Evolutionary conservation across 2,329 filamentous ascomycete species (phyloP).

Genomic region (Hymenoscyphus linearis): DNA sequence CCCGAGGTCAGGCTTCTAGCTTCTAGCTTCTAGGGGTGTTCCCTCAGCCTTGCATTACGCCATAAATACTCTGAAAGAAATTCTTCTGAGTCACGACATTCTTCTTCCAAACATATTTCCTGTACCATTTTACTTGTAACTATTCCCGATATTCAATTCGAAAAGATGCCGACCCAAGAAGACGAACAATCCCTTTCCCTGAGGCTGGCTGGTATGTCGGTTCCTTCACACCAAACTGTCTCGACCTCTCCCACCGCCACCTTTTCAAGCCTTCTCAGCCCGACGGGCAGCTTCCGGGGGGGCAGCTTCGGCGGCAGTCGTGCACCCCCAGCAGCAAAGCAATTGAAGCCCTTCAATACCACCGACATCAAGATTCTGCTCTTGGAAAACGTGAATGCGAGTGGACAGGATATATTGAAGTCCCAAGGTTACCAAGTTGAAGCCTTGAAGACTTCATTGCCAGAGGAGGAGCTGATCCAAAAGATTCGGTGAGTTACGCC

Average conservation of each 20-base stretch:
- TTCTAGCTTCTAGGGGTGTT: too few relatives aligned
- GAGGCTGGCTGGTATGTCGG: conserved; percentile 35
- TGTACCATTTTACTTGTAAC: background rate
- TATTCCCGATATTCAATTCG: background rate
- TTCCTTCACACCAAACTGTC: conserved; percentile 58
- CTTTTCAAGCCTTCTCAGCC: conserved; percentile 66
- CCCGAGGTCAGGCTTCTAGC: background rate
- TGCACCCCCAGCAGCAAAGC: conserved; percentile 53
- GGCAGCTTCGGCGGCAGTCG: conserved; percentile 48
- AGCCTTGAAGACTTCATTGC: conserved; percentile 78
- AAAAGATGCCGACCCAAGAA: conserved; percentile 32
- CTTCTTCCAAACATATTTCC: conserved; percentile 1
- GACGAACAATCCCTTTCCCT: conserved; percentile 43
- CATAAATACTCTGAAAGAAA: conserved; percentile 1
- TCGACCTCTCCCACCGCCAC: conserved; percentile 70
- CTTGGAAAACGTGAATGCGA: conserved; percentile 92
- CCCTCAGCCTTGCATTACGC: conserved; percentile 8
- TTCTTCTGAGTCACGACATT: conserved; percentile 7
- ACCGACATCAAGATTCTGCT: conserved; percentile 95
- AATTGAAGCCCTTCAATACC: conserved; percentile 90
- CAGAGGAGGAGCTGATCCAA: conserved; percentile 90
- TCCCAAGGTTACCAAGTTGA: conserved; percentile 96
- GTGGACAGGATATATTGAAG: conserved; percentile 75
- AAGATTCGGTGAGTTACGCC: conserved; percentile 71
- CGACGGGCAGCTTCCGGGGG: background rate